Evolutionary conservation across 2,329 filamentous ascomycete species (phyloP), one percentile per base, ranked within the genome.

Genomic region (Fusarium tupiense): DNA sequence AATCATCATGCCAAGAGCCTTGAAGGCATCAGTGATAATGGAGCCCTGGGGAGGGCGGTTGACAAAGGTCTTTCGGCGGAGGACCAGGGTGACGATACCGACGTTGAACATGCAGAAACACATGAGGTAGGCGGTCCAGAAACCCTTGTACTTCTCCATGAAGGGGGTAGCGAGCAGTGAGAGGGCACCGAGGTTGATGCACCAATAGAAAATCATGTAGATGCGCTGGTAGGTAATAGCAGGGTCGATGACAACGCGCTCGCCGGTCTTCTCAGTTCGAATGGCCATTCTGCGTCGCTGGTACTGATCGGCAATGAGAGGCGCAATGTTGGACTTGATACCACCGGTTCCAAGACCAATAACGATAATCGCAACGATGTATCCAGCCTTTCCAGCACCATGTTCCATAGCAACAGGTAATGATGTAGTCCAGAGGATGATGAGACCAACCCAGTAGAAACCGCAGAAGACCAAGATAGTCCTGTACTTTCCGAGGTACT

Each of bases 141-240:
- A 94, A 8, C 90, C 91, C 65, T 91, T 82, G 76, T 91, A 87
- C 66, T 88, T 84, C 81, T 95, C 93, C 84, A 94, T 88, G 79
- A 90, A 91, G 3, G 90, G 90, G 2, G 91, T 94, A 12, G 88
- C 90, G 74, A 94, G 87, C 61, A 89, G 85, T 0, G 89, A 92
- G 12, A 95, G 85, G 4, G 91, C 89, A n/a, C 92, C 93, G 22
- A 94, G 75, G 81, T 94, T 94, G 79, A 94, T 93, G 82, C 90
- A 92, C 80, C 88, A 86, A 82, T 94, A 94, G 84, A 93, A 94
- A 78, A 93, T 88, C 90, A 91, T 92, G 85, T 92, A 93, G 70
- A 93, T 90, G 54, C 90, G 86, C 77, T 91, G 89, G 71, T 91
- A 88, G 3, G 92, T 93, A 62, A 92, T 84, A 44, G 88, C 85